phyloP scores from a whole-genome alignment of 345 rosid species.

The Lumnitzera racemosa region DNA sequence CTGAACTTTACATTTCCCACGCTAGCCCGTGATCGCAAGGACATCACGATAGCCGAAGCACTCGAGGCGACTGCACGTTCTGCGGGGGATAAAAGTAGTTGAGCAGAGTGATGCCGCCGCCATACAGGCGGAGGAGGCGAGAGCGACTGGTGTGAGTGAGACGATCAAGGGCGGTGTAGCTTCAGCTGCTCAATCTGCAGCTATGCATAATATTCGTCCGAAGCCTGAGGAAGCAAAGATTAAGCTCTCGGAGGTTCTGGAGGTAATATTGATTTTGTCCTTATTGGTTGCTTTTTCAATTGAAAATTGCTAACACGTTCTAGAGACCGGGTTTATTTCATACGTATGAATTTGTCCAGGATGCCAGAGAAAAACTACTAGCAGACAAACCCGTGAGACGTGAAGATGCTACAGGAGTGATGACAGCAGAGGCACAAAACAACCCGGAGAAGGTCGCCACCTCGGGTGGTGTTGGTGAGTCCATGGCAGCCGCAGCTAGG shows the following conservation, averaged over 20 bases:
- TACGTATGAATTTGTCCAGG: no score
- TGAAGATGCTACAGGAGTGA: no score
- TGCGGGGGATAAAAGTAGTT: slow-evolving; percentile 41
- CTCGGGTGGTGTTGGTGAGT: no score
- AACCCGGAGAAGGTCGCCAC: no score
- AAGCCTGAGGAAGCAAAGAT: slow-evolving; percentile 23
- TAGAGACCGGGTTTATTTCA: no score
- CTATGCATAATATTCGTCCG: slow-evolving; percentile 19
- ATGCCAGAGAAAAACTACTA: no score
- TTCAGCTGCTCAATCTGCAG: slow-evolving; percentile 41
- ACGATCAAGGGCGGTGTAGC: slow-evolving; percentile 31
- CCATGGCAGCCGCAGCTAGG: no score
- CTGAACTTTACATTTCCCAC: no score
- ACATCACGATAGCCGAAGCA: slow-evolving; percentile 46
- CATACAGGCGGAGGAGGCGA: slow-evolving; percentile 42
- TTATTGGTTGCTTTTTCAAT: no score
- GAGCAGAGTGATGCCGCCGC: slow-evolving; percentile 50
- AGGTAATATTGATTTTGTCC: slow-evolving; percentile 16
- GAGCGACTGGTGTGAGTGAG: slow-evolving; percentile 25
- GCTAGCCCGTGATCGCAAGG: slow-evolving; percentile 1
- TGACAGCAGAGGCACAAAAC: no score
- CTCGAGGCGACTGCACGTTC: slow-evolving; percentile 38
- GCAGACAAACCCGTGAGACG: no score
- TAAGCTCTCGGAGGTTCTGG: slow-evolving; percentile 29
- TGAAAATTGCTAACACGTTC: no score